Base-by-base conservation (phyloP, 2,329 filamentous ascomycete species). In the Aspergillus texensis region DNA sequence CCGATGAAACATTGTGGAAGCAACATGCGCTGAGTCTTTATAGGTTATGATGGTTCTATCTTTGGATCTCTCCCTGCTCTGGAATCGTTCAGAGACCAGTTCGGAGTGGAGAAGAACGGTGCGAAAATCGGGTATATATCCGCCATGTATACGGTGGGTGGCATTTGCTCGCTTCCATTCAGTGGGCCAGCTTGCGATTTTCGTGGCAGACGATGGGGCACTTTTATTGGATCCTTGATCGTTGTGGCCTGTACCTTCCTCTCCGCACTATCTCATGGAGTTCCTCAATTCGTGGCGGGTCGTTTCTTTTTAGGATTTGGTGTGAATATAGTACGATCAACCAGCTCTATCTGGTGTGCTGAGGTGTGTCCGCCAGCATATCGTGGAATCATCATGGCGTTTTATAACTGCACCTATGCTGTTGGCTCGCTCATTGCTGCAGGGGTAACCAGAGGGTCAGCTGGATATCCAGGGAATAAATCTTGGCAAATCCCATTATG, bases 301-400 rank as follows among this genome's bases (percentile, higher is more conserved):
- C 79, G 85, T 28, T 86, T 86, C 70, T 69, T 86, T 28, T 79
- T 86, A 24, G 84, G 84, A 8, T 85, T 86, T 62, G 88, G 88
- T 45, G 86, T 88, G 48, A 82, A 84, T 2, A 86, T 90, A 63
- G 84, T 85, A 4, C 83, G 84, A 6, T 83, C 85, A 3, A 86
- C 87, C 6, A 87, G 85, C 1, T 88, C 88, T 1, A 84, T 86
- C n/a, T 89, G 89, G 71, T 84, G 85, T 19, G 84, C 87, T 52
- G 88, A 91, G 72, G 81, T 88, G 61, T 82, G 86, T 1, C 88
- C 90, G 69, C 88, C 88, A 0, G 83, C 84, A 2, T 88, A 86
- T 73, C 83, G 88, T 65, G 87, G 86, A 46, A 80, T 87, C 26
- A 79, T 88, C 67, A 88, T 87, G 0, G 88, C 86, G 48, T 82